These are phyloP conservation scores for Chalara sp. DNA, from an alignment of 2,329 filamentous ascomycete species.

Conservation along the genomic window DNA sequence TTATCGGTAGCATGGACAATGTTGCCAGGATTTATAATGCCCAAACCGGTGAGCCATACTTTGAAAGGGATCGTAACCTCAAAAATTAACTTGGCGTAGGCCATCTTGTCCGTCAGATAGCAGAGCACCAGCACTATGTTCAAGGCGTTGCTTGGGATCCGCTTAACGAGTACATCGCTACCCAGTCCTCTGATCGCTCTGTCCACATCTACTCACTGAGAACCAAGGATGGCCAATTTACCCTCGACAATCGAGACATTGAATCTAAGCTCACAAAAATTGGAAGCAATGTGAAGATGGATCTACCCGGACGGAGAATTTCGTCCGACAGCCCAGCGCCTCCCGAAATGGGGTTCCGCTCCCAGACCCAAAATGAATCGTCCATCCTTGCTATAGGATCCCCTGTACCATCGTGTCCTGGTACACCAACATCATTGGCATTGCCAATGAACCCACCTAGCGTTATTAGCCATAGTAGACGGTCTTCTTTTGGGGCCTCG, in stretches of 20 bases:
- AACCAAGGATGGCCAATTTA: constrained; percentile 94
- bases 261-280: constrained; percentile 60
- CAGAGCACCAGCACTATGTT: constrained; percentile 96
- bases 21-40: constrained; percentile 95
- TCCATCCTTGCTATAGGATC: constrained; percentile 58
- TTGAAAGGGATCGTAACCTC: neutral
- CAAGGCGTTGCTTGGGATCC: constrained; percentile 99
- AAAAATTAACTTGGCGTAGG: constrained; percentile 30
- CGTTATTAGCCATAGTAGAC: constrained; percentile 80
- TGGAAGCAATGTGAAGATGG: constrained; percentile 72
- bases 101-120: constrained; percentile 78
- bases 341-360: constrained; percentile 66
- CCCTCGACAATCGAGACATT: constrained; percentile 55
- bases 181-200: constrained; percentile 94
- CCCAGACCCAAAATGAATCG: constrained; percentile 53
- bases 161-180: constrained; percentile 94
- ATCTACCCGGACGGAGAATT: constrained; percentile 84
- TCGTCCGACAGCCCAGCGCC: constrained; percentile 90
- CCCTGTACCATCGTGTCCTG: constrained; percentile 83
- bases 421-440: constrained; percentile 82
- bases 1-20: constrained; percentile 99
- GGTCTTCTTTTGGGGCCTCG: constrained; percentile 84
- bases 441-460: constrained; percentile 93
- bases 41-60: constrained; percentile 60
- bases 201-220: constrained; percentile 96